A percentile compares a stretch with the other conserved stretches of the same genome.
phyloP scores from a whole-genome alignment of 305 asterid genomes.

The Fraxinus albicans region DNA sequence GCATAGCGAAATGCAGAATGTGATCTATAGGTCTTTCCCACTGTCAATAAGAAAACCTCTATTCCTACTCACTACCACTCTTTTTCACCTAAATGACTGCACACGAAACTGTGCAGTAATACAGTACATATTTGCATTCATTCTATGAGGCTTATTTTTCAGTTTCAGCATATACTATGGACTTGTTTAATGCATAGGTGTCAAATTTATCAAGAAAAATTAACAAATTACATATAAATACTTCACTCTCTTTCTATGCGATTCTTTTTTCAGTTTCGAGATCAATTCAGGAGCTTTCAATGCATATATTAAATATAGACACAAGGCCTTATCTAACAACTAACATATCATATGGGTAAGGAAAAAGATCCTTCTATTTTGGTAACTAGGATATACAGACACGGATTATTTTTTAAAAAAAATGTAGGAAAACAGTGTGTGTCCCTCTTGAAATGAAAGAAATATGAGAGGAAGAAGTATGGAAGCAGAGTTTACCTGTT shows the following conservation, averaged over 20 bases:
- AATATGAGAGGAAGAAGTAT: neutral
- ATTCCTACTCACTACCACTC: neutral
- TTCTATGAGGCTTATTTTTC: neutral
- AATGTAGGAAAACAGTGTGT: neutral
- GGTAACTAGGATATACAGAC: neutral
- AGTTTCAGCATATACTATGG: neutral
- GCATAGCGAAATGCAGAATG: neutral
- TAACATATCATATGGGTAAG: neutral
- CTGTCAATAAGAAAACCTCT: neutral
- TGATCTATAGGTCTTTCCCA: neutral
- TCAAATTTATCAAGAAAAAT: neutral
- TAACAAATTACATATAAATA: neutral
- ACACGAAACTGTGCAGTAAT: neutral
- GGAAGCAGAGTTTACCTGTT: slow-evolving; percentile 57
- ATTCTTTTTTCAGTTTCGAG: neutral
- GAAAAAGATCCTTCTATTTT: neutral
- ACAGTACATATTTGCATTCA: neutral
- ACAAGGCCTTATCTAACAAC: neutral
- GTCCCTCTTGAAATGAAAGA: neutral
- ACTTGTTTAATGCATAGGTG: neutral
- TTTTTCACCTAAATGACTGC: neutral
- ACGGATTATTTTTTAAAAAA: neutral
- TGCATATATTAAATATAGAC: neutral
- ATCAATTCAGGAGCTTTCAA: neutral
- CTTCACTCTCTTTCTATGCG: neutral